A percentile compares a stretch with the other conserved stretches of the same genome.
These are phyloP conservation scores for Colletotrichum sp. DNA, from an alignment of 2,329 filamentous ascomycete genomes.

Conservation along the genomic window DNA sequence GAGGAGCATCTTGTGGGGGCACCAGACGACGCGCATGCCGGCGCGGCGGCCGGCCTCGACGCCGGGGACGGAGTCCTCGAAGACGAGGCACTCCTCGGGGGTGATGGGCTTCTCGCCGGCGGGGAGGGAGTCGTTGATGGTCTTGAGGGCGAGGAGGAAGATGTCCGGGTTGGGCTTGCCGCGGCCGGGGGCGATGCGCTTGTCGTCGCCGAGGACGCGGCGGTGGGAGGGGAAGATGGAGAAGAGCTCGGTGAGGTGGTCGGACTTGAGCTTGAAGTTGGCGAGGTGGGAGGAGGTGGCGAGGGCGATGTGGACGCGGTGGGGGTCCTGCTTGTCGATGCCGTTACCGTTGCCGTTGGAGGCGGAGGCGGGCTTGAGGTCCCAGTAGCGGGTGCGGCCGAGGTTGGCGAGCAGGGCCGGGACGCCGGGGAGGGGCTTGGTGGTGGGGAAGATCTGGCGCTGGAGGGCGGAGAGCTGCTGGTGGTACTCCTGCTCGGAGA, in stretches of 20 bases:
- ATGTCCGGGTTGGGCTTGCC: slow-evolving; percentile 97
- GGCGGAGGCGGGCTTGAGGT: slow-evolving; percentile 32
- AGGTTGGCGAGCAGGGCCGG: slow-evolving; percentile 69
- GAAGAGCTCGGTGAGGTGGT: slow-evolving; percentile 63
- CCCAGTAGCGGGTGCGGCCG: slow-evolving; percentile 56
- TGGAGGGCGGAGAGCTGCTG: slow-evolving; percentile 68
- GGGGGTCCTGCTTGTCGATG: slow-evolving; percentile 26
- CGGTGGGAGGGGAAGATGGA: slow-evolving; percentile 71
- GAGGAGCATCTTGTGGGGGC: slow-evolving; percentile 80
- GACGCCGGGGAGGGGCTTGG: slow-evolving; percentile 82
- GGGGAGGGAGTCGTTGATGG: slow-evolving; percentile 77
- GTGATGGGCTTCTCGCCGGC: slow-evolving; percentile 68
- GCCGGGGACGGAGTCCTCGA: slow-evolving; percentile 93
- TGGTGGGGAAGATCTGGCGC: slow-evolving; percentile 71
- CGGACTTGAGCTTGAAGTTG: slow-evolving; percentile 82
- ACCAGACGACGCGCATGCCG: slow-evolving; percentile 95
- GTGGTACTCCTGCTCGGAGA: slow-evolving; percentile 72
- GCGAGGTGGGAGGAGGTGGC: slow-evolving; percentile 77
- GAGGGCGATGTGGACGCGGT: slow-evolving; percentile 77
- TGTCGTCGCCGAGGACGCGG: slow-evolving; percentile 85
- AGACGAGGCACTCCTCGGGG: slow-evolving; percentile 91
- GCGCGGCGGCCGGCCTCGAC: slow-evolving; percentile 90
- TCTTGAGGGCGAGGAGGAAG: slow-evolving; percentile 83
- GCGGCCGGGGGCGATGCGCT: slow-evolving; percentile 75
- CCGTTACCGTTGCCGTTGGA: slow-evolving; percentile 23